Percentiles rank a stretch among this genome's conserved stretches.
Conservation (phyloP, 2,329 filamentous ascomycete genomes). For the Metarhizium brunneum region DNA sequence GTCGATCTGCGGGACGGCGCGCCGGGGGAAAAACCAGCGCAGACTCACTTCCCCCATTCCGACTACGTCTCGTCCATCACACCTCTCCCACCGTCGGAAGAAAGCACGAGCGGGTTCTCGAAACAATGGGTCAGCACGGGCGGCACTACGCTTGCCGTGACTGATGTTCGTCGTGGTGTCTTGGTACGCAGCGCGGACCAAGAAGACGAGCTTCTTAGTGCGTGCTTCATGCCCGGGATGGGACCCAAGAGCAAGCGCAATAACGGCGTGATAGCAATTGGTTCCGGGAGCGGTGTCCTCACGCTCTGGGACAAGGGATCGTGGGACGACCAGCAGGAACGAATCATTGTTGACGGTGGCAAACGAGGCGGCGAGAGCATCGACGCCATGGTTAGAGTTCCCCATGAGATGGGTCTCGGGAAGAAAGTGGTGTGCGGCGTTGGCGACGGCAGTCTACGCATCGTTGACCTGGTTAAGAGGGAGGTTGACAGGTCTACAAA, state of each 20-base stretch:
- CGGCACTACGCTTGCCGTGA: constrained; percentile 81
- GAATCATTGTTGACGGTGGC: constrained; percentile 64
- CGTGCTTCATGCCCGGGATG: constrained; percentile 67
- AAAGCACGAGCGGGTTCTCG: constrained; percentile 78
- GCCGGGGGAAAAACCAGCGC: constrained; percentile 55
- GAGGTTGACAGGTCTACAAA: constrained; percentile 57
- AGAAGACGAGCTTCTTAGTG: constrained; percentile 84
- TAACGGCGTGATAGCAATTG: constrained; percentile 69
- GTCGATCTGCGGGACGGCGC: constrained; percentile 65
- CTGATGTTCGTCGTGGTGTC: constrained; percentile 78
- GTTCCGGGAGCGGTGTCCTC: constrained; percentile 67
- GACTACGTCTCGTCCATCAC: constrained; percentile 89
- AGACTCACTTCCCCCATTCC: constrained; percentile 78
- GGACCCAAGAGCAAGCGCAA: constrained; percentile 55
- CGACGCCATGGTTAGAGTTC: constrained; percentile 66
- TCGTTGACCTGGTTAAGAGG: constrained; percentile 68
- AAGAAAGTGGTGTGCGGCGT: constrained; percentile 73
- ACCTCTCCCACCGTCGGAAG: constrained; percentile 67
- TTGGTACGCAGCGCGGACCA: constrained; percentile 88
- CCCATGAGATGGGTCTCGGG: constrained; percentile 58
- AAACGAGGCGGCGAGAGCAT: constrained; percentile 63
- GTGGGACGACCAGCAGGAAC: constrained; percentile 92
- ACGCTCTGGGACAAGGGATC: constrained; percentile 90
- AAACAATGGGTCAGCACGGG: constrained; percentile 96
- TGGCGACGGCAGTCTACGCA: constrained; percentile 68